Evolutionary conservation across 805 yeast species (phyloP).

Genomic region (Saccharomycopsis sp.): DNA sequence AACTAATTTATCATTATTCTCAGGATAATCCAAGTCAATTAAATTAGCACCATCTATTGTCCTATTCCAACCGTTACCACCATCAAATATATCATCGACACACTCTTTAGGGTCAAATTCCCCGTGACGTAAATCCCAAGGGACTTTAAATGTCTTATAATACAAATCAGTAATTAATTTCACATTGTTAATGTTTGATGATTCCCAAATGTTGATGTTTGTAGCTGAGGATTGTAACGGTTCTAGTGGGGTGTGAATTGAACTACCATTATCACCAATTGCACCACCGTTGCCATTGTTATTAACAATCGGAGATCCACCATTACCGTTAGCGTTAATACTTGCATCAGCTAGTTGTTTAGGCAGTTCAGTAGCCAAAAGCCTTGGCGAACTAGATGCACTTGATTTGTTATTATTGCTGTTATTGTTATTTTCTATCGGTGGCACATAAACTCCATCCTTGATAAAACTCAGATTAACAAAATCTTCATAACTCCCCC

Average conservation of each 20-base stretch:
- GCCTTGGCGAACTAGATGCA: background rate
- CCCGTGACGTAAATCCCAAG: constrained; percentile 53
- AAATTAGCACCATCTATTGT: constrained; percentile 38
- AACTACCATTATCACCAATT: background rate
- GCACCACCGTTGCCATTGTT: background rate
- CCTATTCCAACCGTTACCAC: constrained; percentile 62
- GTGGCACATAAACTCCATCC: constrained; percentile 6
- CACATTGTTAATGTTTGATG: constrained; percentile 43
- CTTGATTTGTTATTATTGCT: background rate
- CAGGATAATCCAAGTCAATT: constrained; percentile 30
- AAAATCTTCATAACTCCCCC: constrained; percentile 33
- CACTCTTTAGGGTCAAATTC: constrained; percentile 65
- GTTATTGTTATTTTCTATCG: no score
- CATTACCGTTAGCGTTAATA: background rate
- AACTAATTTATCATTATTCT: background rate
- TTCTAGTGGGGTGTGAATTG: background rate
- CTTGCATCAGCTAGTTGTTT: no score
- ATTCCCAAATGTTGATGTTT: constrained; percentile 31
- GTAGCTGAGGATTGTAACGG: no score
- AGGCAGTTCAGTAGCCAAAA: no score
- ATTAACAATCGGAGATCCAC: constrained; percentile 12
- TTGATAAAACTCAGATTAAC: constrained; percentile 1
- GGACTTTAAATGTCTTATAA: constrained; percentile 46
- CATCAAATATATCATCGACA: constrained; percentile 65
- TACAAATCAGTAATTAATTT: constrained; percentile 34